Evolutionary conservation across 495 filamentous ascomycete species (phyloP), one percentile per base, ranked within the genome.

Genomic region (Talaromyces liani): DNA sequence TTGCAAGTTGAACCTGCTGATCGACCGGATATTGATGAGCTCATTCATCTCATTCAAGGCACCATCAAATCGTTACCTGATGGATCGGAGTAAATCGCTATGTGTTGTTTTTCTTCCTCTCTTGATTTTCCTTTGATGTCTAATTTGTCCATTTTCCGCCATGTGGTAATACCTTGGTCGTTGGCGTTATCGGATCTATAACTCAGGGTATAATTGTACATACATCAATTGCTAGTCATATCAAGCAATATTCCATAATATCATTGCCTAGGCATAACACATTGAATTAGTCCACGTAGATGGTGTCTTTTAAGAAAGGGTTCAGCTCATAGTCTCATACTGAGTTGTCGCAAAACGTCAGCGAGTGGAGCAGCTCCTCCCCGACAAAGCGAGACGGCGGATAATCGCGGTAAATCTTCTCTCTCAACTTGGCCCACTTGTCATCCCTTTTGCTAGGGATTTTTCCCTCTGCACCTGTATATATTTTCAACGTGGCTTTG

Each of bases 1-100:
- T 77, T 98, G 72, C 87, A 82, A 73, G 92, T 98, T n/a, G 94
- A 98, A 78, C 89, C 95, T 27, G 85, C 80, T 9, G 95, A 98
- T 70, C 80, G 94, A 64, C 94, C 94, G 10, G 90, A 95, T 77
- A 89, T 98, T 65, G 87, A 91, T 65, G 89, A 96, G 79, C 71
- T 98, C 77, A 96, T 96, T 69, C 76, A 80, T 62, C 82, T 92
- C 72, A 86, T 96, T 45, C 86, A 92, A 78, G 77, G 81, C 56
- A 88, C 91, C 7, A 85, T 97, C 67, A 85, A 81, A 20, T 80
- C 83, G 67, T 71, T 95, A 67, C 90, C 91, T 3, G 88, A 90
- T 14, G 91, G 59, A 3, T 2, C 60, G 9, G 60, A 62, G 8
- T 60, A 34, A 27, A 27, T 27, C 16, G 20, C 18, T 29, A 12